Conservation (phyloP, 2,329 filamentous ascomycete species). For the Fusarium lyarnte region DNA sequence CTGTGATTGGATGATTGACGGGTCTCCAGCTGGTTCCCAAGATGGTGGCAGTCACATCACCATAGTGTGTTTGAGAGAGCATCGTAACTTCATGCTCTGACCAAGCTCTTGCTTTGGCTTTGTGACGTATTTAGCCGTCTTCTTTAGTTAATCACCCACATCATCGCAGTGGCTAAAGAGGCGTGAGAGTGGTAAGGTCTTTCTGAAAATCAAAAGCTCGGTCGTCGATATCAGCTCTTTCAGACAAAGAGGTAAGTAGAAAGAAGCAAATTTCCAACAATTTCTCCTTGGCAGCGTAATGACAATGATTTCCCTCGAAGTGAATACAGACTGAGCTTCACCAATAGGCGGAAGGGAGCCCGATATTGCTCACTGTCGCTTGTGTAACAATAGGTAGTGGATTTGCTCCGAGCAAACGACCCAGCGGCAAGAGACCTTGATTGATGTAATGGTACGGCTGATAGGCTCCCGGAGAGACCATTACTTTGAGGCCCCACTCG, state of each 20-base stretch:
- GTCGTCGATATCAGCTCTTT: accelerated
- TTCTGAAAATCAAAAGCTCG: background rate
- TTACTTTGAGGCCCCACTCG: background rate
- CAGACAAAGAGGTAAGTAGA: accelerated
- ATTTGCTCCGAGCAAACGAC: background rate
- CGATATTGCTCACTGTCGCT: background rate
- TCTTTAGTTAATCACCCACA: accelerated
- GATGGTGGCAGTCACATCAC: accelerated
- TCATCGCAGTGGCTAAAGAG: background rate
- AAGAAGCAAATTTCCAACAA: accelerated
- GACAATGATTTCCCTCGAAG: accelerated
- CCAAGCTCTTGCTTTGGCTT: accelerated
- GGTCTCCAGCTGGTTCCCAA: accelerated
- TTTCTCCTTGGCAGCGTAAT: accelerated
- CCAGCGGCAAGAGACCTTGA: too few species aligned
- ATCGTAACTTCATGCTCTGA: accelerated
- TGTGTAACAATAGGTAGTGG: background rate
- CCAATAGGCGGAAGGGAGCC: background rate
- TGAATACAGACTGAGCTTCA: accelerated
- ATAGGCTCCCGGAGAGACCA: background rate
- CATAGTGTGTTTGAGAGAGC: accelerated
- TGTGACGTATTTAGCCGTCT: background rate
- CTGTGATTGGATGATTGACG: background rate
- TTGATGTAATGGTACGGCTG: background rate
- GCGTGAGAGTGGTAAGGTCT: accelerated